Evolutionary conservation across 2,329 filamentous ascomycete genomes (phyloP).

Genomic region (Fusarium sp.): DNA sequence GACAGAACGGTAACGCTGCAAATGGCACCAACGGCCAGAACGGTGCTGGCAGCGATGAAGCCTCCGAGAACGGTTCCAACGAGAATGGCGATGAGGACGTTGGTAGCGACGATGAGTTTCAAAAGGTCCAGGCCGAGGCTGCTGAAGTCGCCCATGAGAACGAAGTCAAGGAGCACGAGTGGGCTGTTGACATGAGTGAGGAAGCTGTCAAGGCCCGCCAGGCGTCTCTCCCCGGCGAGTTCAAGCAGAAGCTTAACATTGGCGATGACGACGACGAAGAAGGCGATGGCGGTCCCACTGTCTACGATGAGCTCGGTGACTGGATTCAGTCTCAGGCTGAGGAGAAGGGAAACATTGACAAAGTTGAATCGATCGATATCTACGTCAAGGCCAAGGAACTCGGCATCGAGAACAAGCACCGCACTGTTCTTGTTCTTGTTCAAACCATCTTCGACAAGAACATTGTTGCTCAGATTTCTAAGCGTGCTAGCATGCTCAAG

Average conservation of each 20-base stretch:
- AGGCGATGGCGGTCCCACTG: conserved; percentile 78
- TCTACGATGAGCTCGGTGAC: conserved; percentile 90
- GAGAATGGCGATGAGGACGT: conserved; percentile 70
- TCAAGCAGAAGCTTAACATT: conserved; percentile 90
- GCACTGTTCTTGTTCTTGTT: conserved; percentile 88
- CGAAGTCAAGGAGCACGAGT: conserved; percentile 85
- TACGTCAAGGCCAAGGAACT: conserved; percentile 98
- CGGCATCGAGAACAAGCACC: conserved; percentile 94
- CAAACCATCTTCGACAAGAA: conserved; percentile 94
- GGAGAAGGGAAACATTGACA: conserved; percentile 77
- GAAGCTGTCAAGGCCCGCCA: conserved; percentile 95
- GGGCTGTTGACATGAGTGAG: conserved; percentile 96
- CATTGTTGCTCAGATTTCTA: conserved; percentile 86
- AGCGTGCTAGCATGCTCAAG: conserved; percentile 87
- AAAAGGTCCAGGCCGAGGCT: conserved; percentile 76
- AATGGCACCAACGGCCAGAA: conserved; percentile 59
- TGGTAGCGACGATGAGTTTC: conserved; percentile 91
- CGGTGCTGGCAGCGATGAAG: conserved; percentile 67
- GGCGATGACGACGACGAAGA: conserved; percentile 85
- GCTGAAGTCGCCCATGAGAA: conserved; percentile 61
- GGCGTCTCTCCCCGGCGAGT: conserved; percentile 90
- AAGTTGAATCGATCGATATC: conserved; percentile 88
- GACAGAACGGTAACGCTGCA: conserved; percentile 70
- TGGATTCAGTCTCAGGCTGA: conserved; percentile 85
- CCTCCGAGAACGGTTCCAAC: conserved; percentile 62